phyloP scores from a whole-genome alignment of 73 alveolate genomes.

The Uronychia setigera region DNA sequence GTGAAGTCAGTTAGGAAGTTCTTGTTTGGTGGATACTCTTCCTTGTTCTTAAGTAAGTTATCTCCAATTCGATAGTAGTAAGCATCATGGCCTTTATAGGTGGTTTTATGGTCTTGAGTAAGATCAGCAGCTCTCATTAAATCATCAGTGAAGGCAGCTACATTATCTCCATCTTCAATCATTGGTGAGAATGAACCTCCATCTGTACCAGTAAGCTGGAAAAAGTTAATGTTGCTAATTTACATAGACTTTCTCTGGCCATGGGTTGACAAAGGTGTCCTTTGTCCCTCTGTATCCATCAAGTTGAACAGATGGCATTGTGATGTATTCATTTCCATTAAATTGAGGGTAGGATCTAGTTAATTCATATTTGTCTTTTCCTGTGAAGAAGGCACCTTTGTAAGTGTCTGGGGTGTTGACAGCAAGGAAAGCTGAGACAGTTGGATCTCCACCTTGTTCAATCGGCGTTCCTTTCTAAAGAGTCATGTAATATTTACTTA shows the following conservation, averaged over 20 bases:
- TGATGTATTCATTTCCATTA: neutral
- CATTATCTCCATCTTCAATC: neutral
- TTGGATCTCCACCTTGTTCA: conserved; percentile 62
- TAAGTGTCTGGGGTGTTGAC: conserved; percentile 18
- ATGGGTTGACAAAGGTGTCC: conserved; percentile 4
- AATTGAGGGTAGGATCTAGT: conserved; percentile 6
- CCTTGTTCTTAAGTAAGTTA: conserved; percentile 1
- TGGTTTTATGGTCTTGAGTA: neutral
- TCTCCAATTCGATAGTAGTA: conserved; percentile 3
- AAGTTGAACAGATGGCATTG: neutral
- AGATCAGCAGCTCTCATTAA: conserved; percentile 7
- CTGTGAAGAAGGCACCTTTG: conserved; percentile 57
- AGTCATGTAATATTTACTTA: neutral
- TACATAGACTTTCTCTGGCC: conserved; percentile 5
- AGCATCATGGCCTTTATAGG: neutral
- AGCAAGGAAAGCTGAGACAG: conserved; percentile 40
- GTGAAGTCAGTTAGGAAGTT: conserved; percentile 18
- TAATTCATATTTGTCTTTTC: conserved; percentile 29
- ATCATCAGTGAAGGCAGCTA: neutral
- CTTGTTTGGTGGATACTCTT: conserved; percentile 22
- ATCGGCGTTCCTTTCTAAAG: conserved; percentile 13
- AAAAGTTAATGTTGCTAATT: too few species aligned
- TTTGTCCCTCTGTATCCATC: conserved; percentile 7
- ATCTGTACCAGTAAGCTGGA: conserved; percentile 54
- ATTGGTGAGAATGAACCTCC: conserved; percentile 47